Percentiles rank a stretch among this genome's conserved stretches.
Conservation (phyloP, 1,139 yeast genomes). For the Suhomyces guaymorum region DNA sequence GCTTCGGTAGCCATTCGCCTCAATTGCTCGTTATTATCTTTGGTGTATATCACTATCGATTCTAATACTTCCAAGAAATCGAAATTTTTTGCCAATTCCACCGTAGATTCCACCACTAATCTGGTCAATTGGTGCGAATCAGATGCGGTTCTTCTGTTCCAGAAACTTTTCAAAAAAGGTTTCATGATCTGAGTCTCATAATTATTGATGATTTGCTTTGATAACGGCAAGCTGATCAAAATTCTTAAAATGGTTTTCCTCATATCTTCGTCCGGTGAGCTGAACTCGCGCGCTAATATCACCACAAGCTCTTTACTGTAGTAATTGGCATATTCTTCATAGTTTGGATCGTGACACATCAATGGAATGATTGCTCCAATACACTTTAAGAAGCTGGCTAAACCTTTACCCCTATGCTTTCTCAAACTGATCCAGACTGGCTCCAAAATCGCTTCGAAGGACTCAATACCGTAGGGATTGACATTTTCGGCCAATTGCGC, state of each 20-base stretch:
- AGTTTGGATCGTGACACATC: constrained; percentile 58
- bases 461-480: constrained; percentile 87
- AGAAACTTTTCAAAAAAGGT: constrained; percentile 69
- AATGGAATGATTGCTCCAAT: constrained; percentile 81
- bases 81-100: constrained; percentile 62
- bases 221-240: constrained; percentile 34
- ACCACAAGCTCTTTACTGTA: constrained; percentile 74
- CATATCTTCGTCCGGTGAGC: constrained; percentile 90
- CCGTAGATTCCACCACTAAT: constrained; percentile 74
- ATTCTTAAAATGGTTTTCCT: constrained; percentile 63
- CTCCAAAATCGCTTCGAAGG: constrained; percentile 71
- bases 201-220: constrained; percentile 29
- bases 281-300: constrained; percentile 69
- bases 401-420: constrained; percentile 72
- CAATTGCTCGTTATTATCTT: constrained; percentile 81
- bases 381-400: constrained; percentile 77
- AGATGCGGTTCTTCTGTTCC: constrained; percentile 73
- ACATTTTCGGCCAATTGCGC: constrained; percentile 83
- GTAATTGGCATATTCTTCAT: constrained; percentile 73
- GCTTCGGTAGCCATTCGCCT: constrained; percentile 81
- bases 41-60: constrained; percentile 56
- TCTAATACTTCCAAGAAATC: constrained; percentile 67
- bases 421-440: constrained; percentile 81
- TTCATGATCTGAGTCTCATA: constrained; percentile 50
- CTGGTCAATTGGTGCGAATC: constrained; percentile 49